Evolutionary conservation across 2,329 filamentous ascomycete genomes (phyloP), one percentile per base, ranked within the genome.

Genomic region (Fusarium secorum): DNA sequence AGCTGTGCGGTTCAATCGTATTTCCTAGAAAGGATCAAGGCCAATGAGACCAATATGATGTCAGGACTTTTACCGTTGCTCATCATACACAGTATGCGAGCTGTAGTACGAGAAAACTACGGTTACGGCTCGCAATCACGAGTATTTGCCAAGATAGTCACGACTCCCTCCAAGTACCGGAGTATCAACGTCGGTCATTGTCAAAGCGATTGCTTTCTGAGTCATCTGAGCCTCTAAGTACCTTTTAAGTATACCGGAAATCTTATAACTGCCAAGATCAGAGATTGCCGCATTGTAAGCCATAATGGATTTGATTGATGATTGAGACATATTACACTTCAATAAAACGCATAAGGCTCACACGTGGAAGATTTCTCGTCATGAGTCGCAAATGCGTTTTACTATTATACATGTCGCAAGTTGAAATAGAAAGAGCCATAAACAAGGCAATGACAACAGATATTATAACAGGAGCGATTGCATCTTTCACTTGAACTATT

Each of bases 231-330:
- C 26, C 10, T 11, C 6, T 3, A 11, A 30, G 4, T 15, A 3
- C 11, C 0, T 15, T 4, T 15, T 2, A 0, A 11, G 7, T 3
- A 15, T n/a, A n/a, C 6, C 9, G 4, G 4, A 15, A 1, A 7
- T 5, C 13, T 11, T 28, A 0, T 20, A 20, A 15, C 5, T 7
- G 2, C 24, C 9, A n/a, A 5, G 11, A 7, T 2, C 42, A 20
- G 1, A 20, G 2, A 14, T 3, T 15, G 0, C 14, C 6, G 7
- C 7, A 0, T 0, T 15, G 7, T 33, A 7, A 3, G 32, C 32
- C 1, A 6, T 1, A 3, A 1, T 33, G 32, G 0, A 32, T 3
- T 32, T 1, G 6, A 15, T 8, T 3, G 2, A 33, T 3, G 2
- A 2, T 33, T 8, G 32, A 33, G 7, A 13, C 2, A 3, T 15